Evolutionary conservation across 345 rosid genomes (phyloP).

Genomic region (Cardamine chenopodiifolia): DNA sequence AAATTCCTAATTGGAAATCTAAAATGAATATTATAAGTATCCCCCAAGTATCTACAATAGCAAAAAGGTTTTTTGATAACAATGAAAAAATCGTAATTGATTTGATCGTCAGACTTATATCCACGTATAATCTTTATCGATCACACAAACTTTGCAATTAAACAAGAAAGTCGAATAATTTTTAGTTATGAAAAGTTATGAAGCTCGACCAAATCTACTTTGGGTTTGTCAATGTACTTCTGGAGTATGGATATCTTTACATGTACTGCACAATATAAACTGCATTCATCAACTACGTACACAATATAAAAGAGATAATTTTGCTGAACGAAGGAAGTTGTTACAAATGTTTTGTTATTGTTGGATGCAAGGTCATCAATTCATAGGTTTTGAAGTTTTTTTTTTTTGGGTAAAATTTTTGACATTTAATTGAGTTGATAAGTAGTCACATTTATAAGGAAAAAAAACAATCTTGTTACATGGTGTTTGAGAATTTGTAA

Average conservation of each 20-base stretch:
- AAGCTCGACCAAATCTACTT: slow-evolving; percentile 1
- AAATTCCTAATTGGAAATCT: background rate
- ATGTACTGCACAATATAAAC: background rate
- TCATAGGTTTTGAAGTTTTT: background rate
- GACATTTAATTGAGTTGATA: background rate
- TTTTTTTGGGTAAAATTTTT: background rate
- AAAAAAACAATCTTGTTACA: no score
- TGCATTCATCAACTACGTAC: background rate
- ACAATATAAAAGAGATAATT: background rate
- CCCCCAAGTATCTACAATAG: background rate
- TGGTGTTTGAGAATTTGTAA: background rate
- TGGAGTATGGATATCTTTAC: background rate
- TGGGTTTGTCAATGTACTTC: background rate
- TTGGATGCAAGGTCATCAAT: slow-evolving; percentile 1
- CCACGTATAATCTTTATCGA: background rate
- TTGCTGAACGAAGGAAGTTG: background rate
- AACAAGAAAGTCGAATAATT: background rate
- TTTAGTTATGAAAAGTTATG: slow-evolving; percentile 7
- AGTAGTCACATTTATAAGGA: background rate
- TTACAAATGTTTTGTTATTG: background rate
- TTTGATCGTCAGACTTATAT: background rate
- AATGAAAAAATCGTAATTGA: background rate
- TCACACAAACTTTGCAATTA: background rate
- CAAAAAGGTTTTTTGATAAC: background rate
- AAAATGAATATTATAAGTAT: background rate